A percentile compares a stretch with the other conserved stretches of the same genome.
phyloP scores from a whole-genome alignment of 176 grass and related monocot genomes.

The Tillandsia leiboldiana region DNA sequence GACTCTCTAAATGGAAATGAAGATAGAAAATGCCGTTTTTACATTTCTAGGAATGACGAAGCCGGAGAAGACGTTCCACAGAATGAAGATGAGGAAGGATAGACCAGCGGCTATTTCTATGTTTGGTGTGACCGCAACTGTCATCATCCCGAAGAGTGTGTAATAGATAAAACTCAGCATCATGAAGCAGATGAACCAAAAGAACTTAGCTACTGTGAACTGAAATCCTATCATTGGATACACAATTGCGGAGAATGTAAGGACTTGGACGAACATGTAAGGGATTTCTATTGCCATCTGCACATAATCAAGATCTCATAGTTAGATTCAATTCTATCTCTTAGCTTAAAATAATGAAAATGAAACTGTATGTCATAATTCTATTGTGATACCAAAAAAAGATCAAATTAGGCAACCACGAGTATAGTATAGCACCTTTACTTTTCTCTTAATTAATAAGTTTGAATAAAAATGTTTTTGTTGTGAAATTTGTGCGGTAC shows the following conservation, averaged over 20 bases:
- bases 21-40: neutral
- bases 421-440: no score
- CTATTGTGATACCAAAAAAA: no score
- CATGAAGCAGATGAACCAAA: slow-evolving; percentile 57
- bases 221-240: slow-evolving; percentile 71
- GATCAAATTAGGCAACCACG: no score
- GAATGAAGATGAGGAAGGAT: slow-evolving; percentile 58
- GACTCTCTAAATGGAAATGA: no score
- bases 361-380: no score
- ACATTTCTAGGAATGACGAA: slow-evolving; percentile 62
- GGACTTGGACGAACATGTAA: slow-evolving; percentile 53
- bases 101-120: slow-evolving; percentile 55
- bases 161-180: slow-evolving; percentile 64
- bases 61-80: slow-evolving; percentile 71
- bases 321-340: neutral
- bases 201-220: slow-evolving; percentile 33
- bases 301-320: neutral
- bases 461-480: neutral
- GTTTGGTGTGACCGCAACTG: slow-evolving; percentile 63
- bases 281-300: slow-evolving; percentile 47
- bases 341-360: no score
- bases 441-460: neutral
- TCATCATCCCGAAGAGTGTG: slow-evolving; percentile 68
- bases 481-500: no score
- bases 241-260: slow-evolving; percentile 38